These are phyloP conservation scores for Mycena albidolilacea DNA, from an alignment of 768 basidiomycete genomes.

Conservation along the genomic window DNA sequence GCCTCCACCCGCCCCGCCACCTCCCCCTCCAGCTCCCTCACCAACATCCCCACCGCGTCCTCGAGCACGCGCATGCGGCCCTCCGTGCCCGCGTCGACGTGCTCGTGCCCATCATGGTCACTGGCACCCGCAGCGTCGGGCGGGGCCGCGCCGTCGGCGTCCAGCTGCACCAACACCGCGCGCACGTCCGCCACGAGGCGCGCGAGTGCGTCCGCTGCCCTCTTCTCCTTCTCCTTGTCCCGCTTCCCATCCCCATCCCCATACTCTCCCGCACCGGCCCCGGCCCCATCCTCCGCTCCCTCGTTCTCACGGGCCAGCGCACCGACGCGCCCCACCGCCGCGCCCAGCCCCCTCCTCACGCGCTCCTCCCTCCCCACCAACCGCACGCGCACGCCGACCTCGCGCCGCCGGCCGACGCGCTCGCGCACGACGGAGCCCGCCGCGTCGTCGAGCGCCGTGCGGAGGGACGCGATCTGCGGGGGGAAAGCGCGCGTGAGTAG, in stretches of 20 bases:
- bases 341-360: conserved; percentile 65
- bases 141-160: conserved; percentile 42
- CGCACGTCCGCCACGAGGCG: conserved; percentile 50
- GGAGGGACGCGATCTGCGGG: conserved; percentile 13
- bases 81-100: conserved; percentile 58
- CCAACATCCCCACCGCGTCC: conserved; percentile 65
- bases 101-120: background rate
- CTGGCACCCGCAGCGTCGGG: background rate
- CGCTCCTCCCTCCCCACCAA: conserved; percentile 77
- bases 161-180: conserved; percentile 50
- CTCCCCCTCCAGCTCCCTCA: conserved; percentile 65
- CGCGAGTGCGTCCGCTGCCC: conserved; percentile 37
- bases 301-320: conserved; percentile 25
- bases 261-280: background rate
- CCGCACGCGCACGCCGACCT: conserved; percentile 75
- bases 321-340: conserved; percentile 65
- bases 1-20: conserved; percentile 1
- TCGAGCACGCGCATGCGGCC: conserved; percentile 68
- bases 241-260: conserved; percentile 14
- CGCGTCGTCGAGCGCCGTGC: conserved; percentile 75
- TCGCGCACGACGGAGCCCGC: conserved; percentile 81
- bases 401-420: conserved; percentile 78
- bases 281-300: conserved; percentile 32
- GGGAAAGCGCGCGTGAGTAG: too few relatives aligned
- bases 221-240: background rate